Percentiles rank a stretch among this genome's conserved stretches.
Conservation (phyloP, 2,329 filamentous ascomycete species). For the Neurospora sp. region DNA sequence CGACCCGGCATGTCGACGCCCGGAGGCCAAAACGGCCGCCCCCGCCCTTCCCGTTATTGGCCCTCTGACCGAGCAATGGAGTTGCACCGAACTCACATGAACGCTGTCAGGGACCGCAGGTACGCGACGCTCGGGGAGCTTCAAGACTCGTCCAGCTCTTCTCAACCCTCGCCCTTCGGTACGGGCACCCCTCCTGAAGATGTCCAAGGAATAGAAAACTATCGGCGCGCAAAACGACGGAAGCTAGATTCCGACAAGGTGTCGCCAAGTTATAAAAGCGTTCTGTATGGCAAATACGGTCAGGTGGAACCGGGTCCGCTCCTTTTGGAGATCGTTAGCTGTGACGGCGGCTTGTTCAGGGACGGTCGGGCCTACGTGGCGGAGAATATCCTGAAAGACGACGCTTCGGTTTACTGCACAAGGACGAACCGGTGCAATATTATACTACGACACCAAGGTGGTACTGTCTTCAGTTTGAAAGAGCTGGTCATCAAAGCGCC, state of each 20-base stretch:
- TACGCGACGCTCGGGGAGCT: background rate
- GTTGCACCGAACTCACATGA: conserved; percentile 12
- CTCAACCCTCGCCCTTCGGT: background rate
- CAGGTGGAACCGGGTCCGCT: conserved; percentile 76
- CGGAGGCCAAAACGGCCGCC: conserved; percentile 13
- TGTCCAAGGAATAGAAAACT: conserved; percentile 24
- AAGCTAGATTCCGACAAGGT: conserved; percentile 58
- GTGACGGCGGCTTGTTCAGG: conserved; percentile 67
- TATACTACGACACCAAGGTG: conserved; percentile 70
- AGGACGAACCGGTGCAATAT: conserved; percentile 83
- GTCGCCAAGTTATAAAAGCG: conserved; percentile 41
- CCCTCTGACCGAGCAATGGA: conserved; percentile 20
- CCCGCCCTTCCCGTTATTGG: conserved; percentile 17
- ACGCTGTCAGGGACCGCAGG: background rate
- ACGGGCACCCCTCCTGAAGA: conserved; percentile 28
- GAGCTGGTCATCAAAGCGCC: conserved; percentile 86
- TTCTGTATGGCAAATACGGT: conserved; percentile 77
- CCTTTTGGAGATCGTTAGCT: conserved; percentile 81
- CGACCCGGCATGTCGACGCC: conserved; percentile 19
- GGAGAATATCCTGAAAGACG: conserved; percentile 76
- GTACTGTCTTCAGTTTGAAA: conserved; percentile 70
- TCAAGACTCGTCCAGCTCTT: conserved; percentile 1
- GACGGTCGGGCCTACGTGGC: conserved; percentile 56
- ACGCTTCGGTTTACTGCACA: conserved; percentile 82
- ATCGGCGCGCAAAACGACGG: conserved; percentile 53